Conservation (phyloP, 495 filamentous ascomycete genomes). For the Niebla homalea region DNA sequence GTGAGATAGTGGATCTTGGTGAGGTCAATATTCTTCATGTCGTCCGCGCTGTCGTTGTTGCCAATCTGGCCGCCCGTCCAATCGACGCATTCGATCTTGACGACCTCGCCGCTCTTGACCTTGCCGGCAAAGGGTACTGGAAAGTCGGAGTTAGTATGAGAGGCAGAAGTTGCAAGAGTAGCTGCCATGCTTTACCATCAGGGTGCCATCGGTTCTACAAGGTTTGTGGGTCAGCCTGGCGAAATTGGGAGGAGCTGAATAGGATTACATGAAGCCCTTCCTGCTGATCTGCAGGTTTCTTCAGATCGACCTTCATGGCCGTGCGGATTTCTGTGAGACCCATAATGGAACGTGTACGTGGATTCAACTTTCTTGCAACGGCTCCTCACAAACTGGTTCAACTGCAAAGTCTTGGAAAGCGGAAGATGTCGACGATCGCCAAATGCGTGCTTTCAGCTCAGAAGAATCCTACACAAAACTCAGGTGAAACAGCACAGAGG, state of each 20-base stretch:
- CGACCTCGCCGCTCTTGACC: conserved; percentile 75
- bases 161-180: not conserved
- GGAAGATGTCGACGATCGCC: not conserved
- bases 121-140: conserved; percentile 61
- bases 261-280: conserved; percentile 57
- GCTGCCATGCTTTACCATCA: conserved; percentile 45
- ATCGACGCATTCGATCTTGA: conserved; percentile 93
- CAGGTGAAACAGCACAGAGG: not conserved
- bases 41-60: conserved; percentile 84
- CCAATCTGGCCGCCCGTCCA: conserved; percentile 75
- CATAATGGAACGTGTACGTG: conserved; percentile 25
- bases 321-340: conserved; percentile 52
- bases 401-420: not conserved
- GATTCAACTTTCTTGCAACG: conserved; percentile 3
- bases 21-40: conserved; percentile 74
- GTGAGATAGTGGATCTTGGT: conserved; percentile 78
- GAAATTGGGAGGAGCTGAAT: not conserved
- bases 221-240: conserved; percentile 2
- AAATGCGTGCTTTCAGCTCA: too few species aligned
- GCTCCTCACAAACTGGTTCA: not conserved
- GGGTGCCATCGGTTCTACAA: conserved; percentile 86
- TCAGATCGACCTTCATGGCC: conserved; percentile 60
- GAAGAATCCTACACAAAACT: not conserved
- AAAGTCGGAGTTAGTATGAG: not conserved
- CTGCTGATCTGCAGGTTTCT: conserved; percentile 67